phyloP scores from a whole-genome alignment of 2,329 filamentous ascomycete species.

The Cladorrhinum sp. region DNA sequence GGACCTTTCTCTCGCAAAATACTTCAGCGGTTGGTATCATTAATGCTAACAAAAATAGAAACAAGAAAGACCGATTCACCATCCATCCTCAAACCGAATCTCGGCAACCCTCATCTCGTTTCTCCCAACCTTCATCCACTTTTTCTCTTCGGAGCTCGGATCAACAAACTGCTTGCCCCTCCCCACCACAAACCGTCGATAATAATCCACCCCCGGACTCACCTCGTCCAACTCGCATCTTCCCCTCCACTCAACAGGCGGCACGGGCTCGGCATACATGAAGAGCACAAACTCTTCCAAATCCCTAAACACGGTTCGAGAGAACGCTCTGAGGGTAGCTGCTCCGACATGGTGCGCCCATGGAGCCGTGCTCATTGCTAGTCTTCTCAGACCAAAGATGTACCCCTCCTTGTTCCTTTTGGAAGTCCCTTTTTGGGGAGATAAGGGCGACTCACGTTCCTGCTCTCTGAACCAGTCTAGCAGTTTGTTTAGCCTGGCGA shows the following conservation, averaged over 20 bases:
- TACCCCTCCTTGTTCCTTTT: neutral
- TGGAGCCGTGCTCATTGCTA: slow-evolving; percentile 30
- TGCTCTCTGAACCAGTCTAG: slow-evolving; percentile 24
- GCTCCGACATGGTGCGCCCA: slow-evolving; percentile 28
- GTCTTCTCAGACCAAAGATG: slow-evolving; percentile 22
- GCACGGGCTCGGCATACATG: slow-evolving; percentile 30
- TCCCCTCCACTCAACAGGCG: slow-evolving; percentile 31
- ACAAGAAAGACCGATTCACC: too few species aligned
- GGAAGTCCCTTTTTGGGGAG: neutral
- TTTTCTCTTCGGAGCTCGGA: slow-evolving; percentile 15
- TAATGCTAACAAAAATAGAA: neutral
- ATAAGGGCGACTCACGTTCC: too few species aligned
- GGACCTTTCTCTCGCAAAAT: too few species aligned
- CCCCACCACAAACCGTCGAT: slow-evolving; percentile 26
- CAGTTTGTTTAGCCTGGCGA: slow-evolving; percentile 23
- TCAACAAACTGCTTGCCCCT: slow-evolving; percentile 24
- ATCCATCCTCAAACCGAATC: slow-evolving; percentile 28
- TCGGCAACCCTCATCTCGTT: slow-evolving; percentile 31
- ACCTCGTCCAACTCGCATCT: slow-evolving; percentile 25
- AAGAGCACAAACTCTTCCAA: slow-evolving; percentile 33
- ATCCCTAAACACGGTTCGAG: slow-evolving; percentile 25
- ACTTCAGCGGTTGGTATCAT: neutral
- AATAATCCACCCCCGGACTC: slow-evolving; percentile 23
- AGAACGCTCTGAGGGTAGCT: slow-evolving; percentile 27
- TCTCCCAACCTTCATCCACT: slow-evolving; percentile 28